A percentile compares a stretch with the other conserved stretches of the same genome.
These are phyloP conservation scores for Termitomyces eurrhizus DNA, from an alignment of 768 basidiomycete species.

Conservation along the genomic window DNA sequence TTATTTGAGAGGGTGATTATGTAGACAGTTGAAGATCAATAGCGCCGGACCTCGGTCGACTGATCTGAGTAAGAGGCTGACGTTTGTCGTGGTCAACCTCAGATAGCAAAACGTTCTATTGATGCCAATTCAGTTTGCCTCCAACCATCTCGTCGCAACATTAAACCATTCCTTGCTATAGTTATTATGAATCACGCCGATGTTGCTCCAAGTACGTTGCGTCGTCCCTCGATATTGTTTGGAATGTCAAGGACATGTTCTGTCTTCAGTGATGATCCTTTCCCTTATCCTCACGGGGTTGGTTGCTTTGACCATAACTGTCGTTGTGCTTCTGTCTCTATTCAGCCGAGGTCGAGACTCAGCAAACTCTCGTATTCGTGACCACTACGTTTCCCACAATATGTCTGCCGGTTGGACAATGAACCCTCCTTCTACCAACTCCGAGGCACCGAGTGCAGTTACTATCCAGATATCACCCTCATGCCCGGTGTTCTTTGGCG, in stretches of 20 bases:
- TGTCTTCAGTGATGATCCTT: slow-evolving; percentile 9
- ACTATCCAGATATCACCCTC: slow-evolving; percentile 26
- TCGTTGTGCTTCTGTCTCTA: slow-evolving; percentile 10
- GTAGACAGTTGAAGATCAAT: not conserved
- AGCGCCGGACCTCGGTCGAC: not conserved
- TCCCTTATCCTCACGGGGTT: slow-evolving; percentile 9
- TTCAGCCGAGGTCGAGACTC: not conserved
- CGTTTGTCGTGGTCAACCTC: not conserved
- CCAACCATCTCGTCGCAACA: not conserved
- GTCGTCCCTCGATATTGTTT: not conserved
- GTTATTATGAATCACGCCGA: not conserved
- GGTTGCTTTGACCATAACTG: slow-evolving; percentile 8
- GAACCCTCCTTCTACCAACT: slow-evolving; percentile 5
- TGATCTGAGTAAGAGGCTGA: not conserved
- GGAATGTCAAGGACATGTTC: not conserved
- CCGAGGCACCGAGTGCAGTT: slow-evolving; percentile 1
- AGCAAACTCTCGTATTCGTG: not conserved
- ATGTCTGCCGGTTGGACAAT: slow-evolving; percentile 3
- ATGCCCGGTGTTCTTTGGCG: slow-evolving; percentile 24
- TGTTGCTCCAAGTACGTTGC: slow-evolving; percentile 1
- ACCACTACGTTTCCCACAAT: not conserved
- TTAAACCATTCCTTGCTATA: not conserved
- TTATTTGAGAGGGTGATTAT: not conserved
- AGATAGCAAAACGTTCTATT: not conserved
- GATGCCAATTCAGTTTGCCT: not conserved